These are phyloP conservation scores for Nothophytophthora sp. DNA, from an alignment of 352 stramenopile species.

Conservation along the genomic window DNA sequence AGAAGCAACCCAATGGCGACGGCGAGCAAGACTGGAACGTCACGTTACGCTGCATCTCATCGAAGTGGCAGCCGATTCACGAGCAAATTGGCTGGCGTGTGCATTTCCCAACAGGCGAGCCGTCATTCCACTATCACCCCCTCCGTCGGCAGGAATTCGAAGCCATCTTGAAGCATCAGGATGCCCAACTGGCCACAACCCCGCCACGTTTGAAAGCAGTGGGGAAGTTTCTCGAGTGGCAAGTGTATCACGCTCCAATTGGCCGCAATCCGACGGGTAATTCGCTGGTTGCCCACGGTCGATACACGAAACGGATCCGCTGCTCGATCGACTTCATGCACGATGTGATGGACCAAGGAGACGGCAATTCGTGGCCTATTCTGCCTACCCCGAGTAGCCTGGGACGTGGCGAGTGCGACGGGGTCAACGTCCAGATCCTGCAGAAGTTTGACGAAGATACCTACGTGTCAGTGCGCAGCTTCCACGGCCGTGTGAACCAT, in stretches of 20 bases:
- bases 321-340: background rate
- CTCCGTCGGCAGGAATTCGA: too few relatives aligned
- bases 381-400: background rate
- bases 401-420: background rate
- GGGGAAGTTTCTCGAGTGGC: constrained; percentile 19
- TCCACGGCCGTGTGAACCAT: constrained; percentile 1
- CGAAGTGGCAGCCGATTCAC: background rate
- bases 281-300: background rate
- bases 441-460: constrained; percentile 12
- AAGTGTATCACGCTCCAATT: constrained; percentile 7
- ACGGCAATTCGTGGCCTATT: constrained; percentile 5
- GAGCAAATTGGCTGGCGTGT: constrained; percentile 2
- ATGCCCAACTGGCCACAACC: constrained; percentile 3
- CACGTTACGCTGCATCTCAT: background rate
- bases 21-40: background rate
- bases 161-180: too few relatives aligned
- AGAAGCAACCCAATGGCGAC: background rate
- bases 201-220: constrained; percentile 1
- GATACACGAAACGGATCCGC: background rate
- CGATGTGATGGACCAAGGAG: background rate
- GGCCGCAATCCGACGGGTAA: background rate
- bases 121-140: constrained; percentile 18
- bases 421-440: constrained; percentile 8
- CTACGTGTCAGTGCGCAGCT: constrained; percentile 11
- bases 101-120: constrained; percentile 5